Evolutionary conservation across 139 green algal species (phyloP).

Genomic region (Chlorella sp.): DNA sequence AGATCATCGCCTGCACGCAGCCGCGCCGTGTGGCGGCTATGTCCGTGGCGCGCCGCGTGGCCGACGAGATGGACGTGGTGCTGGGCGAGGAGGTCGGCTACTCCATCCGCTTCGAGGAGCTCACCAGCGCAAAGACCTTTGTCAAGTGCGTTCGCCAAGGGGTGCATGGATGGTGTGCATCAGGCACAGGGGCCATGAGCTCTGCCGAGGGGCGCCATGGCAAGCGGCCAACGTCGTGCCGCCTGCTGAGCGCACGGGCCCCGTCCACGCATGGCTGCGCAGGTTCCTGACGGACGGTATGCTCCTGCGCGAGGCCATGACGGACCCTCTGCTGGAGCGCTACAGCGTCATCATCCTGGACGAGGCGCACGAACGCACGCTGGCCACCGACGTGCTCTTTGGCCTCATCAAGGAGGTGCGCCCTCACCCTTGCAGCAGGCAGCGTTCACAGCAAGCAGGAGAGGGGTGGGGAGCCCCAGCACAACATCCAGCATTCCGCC

Average conservation of each 20-base stretch:
- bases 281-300: constrained; percentile 94
- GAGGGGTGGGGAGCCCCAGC: too few species aligned
- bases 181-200: too few species aligned
- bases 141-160: constrained; percentile 75
- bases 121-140: constrained; percentile 80
- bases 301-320: constrained; percentile 93
- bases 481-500: too few species aligned
- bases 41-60: constrained; percentile 93
- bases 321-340: constrained; percentile 75
- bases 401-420: constrained; percentile 89
- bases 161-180: neutral
- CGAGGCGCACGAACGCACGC: constrained; percentile 98
- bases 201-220: too few species aligned
- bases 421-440: too few species aligned
- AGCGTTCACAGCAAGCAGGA: too few species aligned
- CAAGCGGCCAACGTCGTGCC: neutral
- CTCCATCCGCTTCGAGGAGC: constrained; percentile 97
- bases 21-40: constrained; percentile 93
- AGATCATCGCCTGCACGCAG: constrained; percentile 80
- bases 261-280: too few species aligned
- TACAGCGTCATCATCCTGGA: constrained; percentile 95
- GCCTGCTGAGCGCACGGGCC: too few species aligned
- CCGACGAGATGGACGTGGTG: constrained; percentile 87
- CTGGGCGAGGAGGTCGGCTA: constrained; percentile 89
- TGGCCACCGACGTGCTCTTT: constrained; percentile 98